Base-by-base conservation (phyloP, 1,284 basidiomycete species). In the Heimioporus retisporus region DNA sequence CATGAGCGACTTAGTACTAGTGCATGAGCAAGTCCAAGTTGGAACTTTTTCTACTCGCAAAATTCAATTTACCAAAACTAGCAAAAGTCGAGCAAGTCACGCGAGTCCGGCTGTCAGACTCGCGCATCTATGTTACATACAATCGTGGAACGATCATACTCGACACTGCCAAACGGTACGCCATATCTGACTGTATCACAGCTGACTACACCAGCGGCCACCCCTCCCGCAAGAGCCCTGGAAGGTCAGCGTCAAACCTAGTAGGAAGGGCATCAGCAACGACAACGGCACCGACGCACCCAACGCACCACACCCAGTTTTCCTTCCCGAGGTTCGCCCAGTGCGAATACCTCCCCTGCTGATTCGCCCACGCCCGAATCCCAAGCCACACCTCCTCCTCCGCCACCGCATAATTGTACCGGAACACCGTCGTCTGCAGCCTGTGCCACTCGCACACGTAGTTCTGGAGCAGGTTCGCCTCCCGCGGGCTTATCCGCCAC, bases 241-340 rank as follows among this genome's bases (percentile, higher is more conserved):
- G 71, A 0, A 77, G 44, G 42, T 77, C 76, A 15, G 53, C 53
- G 44, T 75, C 73, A 16, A 74, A 78, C 75, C 73, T 77, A 56
- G 25, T 15, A 10, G 2, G 13, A 6, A 43, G 19, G 23, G 21
- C n/a, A 46, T 19, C 19, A 40, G 28, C 16, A n/a, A 4, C 4
- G 1, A 43, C 6, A 40, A 28, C 5, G 28, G 28, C 28, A 28
- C 28, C 28, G 28, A 28, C 28, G 35, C 35, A 11, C 35, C 5
- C 35, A 35, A 35, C 74, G 23, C 28, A 78, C 76, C 73, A 77
- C 3, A 68, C 59, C 75, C 73, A 75, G 8, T 73, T 18, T 6
- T 58, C 15, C 28, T 63, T 68, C 0, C 35, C 35, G 35, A 53
- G 6, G 16, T 77, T 6, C 0, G 16, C 10, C 2, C 0, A 0